Conservation (phyloP, 495 filamentous ascomycete genomes). For the Trichoderma orchidacearum region DNA sequence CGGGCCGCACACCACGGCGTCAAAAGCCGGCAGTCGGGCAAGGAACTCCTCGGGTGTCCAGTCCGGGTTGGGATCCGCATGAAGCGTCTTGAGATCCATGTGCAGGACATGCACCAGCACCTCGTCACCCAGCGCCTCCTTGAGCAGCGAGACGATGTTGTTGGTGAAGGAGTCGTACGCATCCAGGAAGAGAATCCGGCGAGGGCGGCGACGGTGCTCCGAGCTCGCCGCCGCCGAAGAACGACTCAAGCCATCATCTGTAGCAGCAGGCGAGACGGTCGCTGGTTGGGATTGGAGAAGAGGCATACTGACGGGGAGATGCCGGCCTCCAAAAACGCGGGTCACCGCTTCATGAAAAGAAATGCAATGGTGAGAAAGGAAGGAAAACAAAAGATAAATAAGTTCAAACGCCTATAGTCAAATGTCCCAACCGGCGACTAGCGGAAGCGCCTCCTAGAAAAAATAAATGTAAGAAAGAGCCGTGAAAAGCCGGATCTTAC, state of each 20-base stretch:
- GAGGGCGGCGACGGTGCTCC: slow-evolving; percentile 3
- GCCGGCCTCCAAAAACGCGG: neutral
- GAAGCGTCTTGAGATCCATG: slow-evolving; percentile 44
- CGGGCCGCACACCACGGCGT: slow-evolving; percentile 69
- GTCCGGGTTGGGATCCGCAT: slow-evolving; percentile 4
- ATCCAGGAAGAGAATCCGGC: slow-evolving; percentile 71
- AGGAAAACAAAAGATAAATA: neutral
- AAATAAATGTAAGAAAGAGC: neutral
- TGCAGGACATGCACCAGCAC: slow-evolving; percentile 48
- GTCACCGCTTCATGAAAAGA: neutral
- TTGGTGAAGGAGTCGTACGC: slow-evolving; percentile 94
- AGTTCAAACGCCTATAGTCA: neutral
- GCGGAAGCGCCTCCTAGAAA: neutral
- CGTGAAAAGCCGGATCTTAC: neutral
- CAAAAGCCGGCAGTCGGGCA: slow-evolving; percentile 39
- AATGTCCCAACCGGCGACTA: too few relatives aligned
- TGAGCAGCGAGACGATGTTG: slow-evolving; percentile 73
- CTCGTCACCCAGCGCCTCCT: slow-evolving; percentile 45
- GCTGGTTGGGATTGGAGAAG: neutral
- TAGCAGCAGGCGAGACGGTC: neutral
- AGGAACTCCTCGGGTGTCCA: slow-evolving; percentile 9
- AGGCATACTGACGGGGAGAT: neutral
- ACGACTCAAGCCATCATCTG: too few relatives aligned
- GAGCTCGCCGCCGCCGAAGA: neutral
- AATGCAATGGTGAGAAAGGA: neutral